Base-by-base conservation (phyloP, 306 rosid genomes). In the Medicago arabica region DNA sequence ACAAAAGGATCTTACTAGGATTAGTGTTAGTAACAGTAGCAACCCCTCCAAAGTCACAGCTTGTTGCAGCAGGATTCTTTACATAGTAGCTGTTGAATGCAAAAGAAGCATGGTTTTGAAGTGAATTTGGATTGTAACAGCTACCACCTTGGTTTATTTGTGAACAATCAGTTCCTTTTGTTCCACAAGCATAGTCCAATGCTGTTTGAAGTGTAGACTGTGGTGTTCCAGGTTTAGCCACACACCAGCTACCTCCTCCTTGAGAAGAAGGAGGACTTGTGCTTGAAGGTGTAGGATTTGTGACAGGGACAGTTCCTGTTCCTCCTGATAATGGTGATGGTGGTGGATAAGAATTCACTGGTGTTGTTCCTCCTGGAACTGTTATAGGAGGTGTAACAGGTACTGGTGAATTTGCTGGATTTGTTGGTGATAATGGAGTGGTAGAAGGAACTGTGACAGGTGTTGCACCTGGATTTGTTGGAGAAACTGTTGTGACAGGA, bases 11-110 rank as follows among this genome's bases (percentile, higher is more conserved):
- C 90, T 76, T 85, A 95, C 99, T 95, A 39, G 99, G 98, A 78
- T 90, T 95, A 82, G 87, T 55, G 73, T 15, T 78, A 61, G 87
- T 90, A 70, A 88, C 5, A 55, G 87, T 79, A 43, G 98, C 99
- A 73, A 80, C 13, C 55, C 99, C 97, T 69, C 97, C 96, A 77
- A 95, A 95, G 65, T 95, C 97, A 57, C 99, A 95, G 81, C 97
- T 92, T 36, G 97, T 89, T 2, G 97, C 60, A 0, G 80, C 80
- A 8, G 97, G 98, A 74, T 92, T 89, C 91, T 89, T 95, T 57
- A 89, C 91, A 78, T 87, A 95, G 76, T 92, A 95, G 75, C 84
- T 80, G 55, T 95, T 95, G 88, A 95, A 92, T 10, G 97, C 99
- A 77, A 73, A 83, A 38, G 97, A 95, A 69, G 99, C 97, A 75